A percentile compares a stretch with the other conserved stretches of the same genome.
Evolutionary conservation across 2,329 filamentous ascomycete genomes (phyloP).

Genomic region (Furcasterigmium furcatum): DNA sequence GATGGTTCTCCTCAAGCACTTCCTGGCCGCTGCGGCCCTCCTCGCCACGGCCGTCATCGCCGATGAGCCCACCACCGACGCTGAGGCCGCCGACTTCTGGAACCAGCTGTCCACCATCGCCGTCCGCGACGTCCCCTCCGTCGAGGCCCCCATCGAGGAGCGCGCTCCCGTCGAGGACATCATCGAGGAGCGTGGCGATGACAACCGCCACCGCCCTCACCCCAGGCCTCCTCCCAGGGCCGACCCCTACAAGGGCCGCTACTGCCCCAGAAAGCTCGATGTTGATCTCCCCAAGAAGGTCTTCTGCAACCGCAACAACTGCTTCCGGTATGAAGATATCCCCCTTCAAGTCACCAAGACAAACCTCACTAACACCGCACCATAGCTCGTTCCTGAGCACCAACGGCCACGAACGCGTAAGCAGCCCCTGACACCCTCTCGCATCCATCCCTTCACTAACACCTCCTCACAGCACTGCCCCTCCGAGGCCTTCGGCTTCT

Average conservation of each 20-base stretch:
- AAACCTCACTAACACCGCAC: neutral
- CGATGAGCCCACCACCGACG: neutral
- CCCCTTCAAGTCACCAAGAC: neutral
- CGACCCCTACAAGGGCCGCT: constrained; percentile 5
- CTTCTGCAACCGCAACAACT: constrained; percentile 9
- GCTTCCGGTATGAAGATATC: neutral
- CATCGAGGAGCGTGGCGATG: neutral
- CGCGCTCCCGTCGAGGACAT: neutral
- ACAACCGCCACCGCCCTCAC: neutral
- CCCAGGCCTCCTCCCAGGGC: neutral
- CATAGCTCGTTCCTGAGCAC: constrained; percentile 6
- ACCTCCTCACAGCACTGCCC: constrained; percentile 7
- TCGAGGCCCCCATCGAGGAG: neutral
- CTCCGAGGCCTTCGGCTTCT: constrained; percentile 8
- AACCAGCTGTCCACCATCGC: neutral
- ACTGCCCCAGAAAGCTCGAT: constrained; percentile 2
- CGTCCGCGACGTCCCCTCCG: neutral
- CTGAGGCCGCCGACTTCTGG: neutral
- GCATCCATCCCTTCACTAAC: constrained; percentile 6
- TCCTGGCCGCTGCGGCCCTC: neutral
- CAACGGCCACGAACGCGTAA: constrained; percentile 2
- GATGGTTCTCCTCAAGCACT: neutral
- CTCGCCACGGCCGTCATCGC: neutral
- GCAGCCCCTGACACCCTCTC: neutral
- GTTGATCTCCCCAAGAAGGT: constrained; percentile 2